A percentile compares a stretch with the other conserved stretches of the same genome.
Conservation (phyloP, 257 asterid species). For the Solanum piurae region DNA sequence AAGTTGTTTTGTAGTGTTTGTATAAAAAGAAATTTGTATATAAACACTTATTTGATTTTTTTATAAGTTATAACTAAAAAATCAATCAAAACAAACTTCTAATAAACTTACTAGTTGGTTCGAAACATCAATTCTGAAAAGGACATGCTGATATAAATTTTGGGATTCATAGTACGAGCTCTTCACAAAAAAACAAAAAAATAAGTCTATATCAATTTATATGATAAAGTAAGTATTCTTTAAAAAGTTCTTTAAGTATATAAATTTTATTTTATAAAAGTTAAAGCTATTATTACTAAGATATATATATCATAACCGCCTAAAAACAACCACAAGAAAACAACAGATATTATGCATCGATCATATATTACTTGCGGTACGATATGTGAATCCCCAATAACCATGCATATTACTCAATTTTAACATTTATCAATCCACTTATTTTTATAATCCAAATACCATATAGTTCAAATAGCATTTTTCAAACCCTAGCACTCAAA, state of each 20-base stretch:
- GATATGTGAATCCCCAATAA: not conserved
- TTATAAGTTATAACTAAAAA: no score
- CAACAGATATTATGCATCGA: not conserved
- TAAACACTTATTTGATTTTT: no score
- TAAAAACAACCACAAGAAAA: not conserved
- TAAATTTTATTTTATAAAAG: no score
- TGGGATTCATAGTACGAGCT: not conserved
- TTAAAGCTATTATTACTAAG: not conserved
- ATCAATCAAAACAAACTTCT: no score
- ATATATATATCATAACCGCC: no score
- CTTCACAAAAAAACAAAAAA: no score
- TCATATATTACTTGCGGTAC: not conserved
- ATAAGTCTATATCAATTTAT: no score
- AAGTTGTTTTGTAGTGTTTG: no score
- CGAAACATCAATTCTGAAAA: not conserved
- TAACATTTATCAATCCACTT: not conserved
- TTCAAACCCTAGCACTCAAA: not conserved
- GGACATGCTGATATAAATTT: not conserved
- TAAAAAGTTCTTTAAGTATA: no score
- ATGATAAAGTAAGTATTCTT: no score
- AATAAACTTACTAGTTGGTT: not conserved
- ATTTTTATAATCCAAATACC: not conserved
- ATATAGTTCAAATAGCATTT: not conserved
- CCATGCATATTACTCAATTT: not conserved
- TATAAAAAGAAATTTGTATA: no score